These are phyloP conservation scores for Selaginella moellendorffii DNA, from an alignment of 75 land plant species.

Conservation along the genomic window DNA sequence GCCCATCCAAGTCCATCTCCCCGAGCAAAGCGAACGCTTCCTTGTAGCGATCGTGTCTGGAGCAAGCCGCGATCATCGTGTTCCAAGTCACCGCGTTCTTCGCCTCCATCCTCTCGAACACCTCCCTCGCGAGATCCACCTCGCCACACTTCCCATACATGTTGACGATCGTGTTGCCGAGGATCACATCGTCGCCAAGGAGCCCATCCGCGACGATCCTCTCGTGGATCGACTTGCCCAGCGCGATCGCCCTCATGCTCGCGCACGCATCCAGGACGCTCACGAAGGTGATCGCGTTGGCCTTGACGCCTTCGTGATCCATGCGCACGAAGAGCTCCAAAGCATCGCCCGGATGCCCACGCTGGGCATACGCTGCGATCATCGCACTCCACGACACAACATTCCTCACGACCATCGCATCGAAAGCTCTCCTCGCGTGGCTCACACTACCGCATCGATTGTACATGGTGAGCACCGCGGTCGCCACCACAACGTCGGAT, in stretches of 20 bases:
- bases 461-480: constrained; percentile 25
- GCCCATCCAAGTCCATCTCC: not conserved
- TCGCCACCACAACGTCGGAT: not conserved
- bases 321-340: not conserved
- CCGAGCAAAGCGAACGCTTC: not conserved
- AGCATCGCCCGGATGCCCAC: not conserved
- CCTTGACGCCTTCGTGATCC: not conserved
- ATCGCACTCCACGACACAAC: not conserved
- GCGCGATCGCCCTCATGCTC: not conserved
- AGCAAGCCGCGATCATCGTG: not conserved
- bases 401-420: not conserved
- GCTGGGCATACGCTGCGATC: not conserved
- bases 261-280: not conserved
- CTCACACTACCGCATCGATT: constrained; percentile 23
- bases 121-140: not conserved
- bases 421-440: constrained; percentile 13
- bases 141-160: not conserved
- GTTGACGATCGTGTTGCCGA: not conserved
- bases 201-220: not conserved
- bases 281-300: not conserved
- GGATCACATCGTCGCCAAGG: not conserved
- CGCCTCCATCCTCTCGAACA: not conserved
- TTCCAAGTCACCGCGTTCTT: not conserved
- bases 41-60: not conserved
- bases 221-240: not conserved